phyloP scores from a whole-genome alignment of 1,284 basidiomycete species.

The Pyrrhoderma noxium region DNA sequence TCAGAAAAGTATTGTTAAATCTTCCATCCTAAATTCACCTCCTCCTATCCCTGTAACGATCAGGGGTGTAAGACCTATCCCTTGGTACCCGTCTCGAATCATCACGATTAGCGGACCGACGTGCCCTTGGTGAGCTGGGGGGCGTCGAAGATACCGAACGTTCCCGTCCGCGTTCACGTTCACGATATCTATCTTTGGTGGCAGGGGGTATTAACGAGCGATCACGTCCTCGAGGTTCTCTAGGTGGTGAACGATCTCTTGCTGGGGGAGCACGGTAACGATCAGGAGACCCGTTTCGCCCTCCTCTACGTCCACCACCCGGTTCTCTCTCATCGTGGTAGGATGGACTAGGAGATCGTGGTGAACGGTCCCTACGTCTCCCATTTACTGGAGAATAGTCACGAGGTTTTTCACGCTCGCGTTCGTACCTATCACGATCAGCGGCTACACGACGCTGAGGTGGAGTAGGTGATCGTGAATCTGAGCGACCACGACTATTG shows the following conservation, averaged over 20 bases:
- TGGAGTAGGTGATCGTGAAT: constrained; percentile 18
- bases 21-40: not conserved
- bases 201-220: not conserved
- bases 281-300: constrained; percentile 18
- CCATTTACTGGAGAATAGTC: constrained; percentile 25
- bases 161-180: not conserved
- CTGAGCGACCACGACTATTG: constrained; percentile 5
- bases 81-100: not conserved
- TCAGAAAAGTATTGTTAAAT: not conserved
- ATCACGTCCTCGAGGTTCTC: not conserved
- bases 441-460: constrained; percentile 19
- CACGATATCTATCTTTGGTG: not conserved
- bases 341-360: constrained; percentile 26
- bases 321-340: constrained; percentile 6
- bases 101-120: not conserved
- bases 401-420: constrained; percentile 4
- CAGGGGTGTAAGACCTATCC: constrained; percentile 2
- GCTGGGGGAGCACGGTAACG: not conserved
- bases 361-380: constrained; percentile 27
- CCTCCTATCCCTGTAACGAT: not conserved
- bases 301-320: constrained; percentile 10
- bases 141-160: not conserved
- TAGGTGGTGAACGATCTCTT: constrained; percentile 1
- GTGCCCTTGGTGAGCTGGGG: not conserved
- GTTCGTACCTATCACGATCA: constrained; percentile 18